Percentiles rank a stretch among this genome's conserved stretches.
Conservation (phyloP, 192 early-diverging fungal species). For the Podila epigama region DNA sequence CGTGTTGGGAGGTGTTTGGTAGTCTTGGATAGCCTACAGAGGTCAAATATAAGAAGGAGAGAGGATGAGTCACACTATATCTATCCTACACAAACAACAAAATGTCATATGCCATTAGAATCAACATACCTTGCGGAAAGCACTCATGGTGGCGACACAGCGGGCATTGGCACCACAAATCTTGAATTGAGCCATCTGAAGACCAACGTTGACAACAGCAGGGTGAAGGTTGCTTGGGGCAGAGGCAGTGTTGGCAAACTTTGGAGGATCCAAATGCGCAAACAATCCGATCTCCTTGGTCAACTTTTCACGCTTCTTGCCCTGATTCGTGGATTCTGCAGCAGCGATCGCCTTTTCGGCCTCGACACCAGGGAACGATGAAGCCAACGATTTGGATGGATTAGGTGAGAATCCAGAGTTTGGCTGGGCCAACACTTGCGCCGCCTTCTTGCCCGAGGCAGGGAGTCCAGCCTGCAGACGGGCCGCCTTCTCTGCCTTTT, state of each 20-base stretch:
- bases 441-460: conserved; percentile 50
- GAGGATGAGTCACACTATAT: neutral
- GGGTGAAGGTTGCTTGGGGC: conserved; percentile 81
- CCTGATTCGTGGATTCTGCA: conserved; percentile 38
- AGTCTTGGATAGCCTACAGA: conserved; percentile 87
- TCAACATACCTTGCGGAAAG: conserved; percentile 76
- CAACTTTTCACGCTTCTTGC: conserved; percentile 43
- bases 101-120: neutral
- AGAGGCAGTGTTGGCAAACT: conserved; percentile 54
- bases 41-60: neutral
- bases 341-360: conserved; percentile 37
- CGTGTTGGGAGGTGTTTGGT: conserved; percentile 82
- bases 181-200: conserved; percentile 85
- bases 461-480: conserved; percentile 46
- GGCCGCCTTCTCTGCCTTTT: conserved; percentile 80
- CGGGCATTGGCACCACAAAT: conserved; percentile 93
- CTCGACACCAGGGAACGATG: conserved; percentile 38
- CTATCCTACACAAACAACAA: neutral
- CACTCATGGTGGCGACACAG: conserved; percentile 85
- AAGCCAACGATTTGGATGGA: conserved; percentile 19
- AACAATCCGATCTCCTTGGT: conserved; percentile 71
- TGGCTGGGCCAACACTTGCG: conserved; percentile 22
- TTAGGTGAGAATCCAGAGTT: conserved; percentile 29
- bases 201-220: conserved; percentile 81
- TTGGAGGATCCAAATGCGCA: conserved; percentile 74